Base-by-base conservation (phyloP, 805 yeast species). In the Yamadazyma olivae region DNA sequence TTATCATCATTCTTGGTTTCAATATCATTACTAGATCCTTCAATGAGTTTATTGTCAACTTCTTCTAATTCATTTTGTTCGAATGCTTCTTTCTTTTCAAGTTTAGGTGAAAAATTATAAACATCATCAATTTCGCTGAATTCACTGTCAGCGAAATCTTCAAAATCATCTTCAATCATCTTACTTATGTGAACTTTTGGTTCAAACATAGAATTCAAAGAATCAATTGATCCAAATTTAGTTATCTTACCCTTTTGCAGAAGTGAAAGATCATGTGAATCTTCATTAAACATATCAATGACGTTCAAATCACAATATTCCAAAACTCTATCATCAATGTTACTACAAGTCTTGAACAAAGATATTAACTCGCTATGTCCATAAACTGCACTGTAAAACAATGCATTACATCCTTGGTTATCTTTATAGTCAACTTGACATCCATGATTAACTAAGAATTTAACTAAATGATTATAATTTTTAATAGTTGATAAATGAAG, bases 401-500 rank as follows among this genome's bases (percentile, higher is more conserved):
- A 66, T 4, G 99, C 95, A 0, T 96, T 82, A 43, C 77, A 76
- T 1, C 95, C 96, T 53, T 81, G 85, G 28, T 73, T 70, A 56
- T 93, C 99, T 49, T 75, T 77, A 31, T 71, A 67, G 57, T 87
- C 90, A 29, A 82, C 70, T 50, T 82, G 75, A 53, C 79, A 75
- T 1, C 81, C 82, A 49, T 40, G 88, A 63, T 77, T 78, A 3
- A 90, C 64, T 50, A 93, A 70, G 18, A 80, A 80, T 17, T 74
- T 63, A 13, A 78, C 75, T 36, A 93, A 68, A 22, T 73, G 70
- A 27, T 64, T 57, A 50, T 86, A 85, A 15, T 91, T 91, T 52
- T 82, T 79, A 40, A 85, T 56, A 8, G 89, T 74, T 1, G 98
- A 89, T 43, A 93, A 69, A 59, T 93, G 99, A 34, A 93, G 64